A percentile compares a stretch with the other conserved stretches of the same genome.
Conservation (phyloP, 768 basidiomycete species). For the Russula sp. region DNA sequence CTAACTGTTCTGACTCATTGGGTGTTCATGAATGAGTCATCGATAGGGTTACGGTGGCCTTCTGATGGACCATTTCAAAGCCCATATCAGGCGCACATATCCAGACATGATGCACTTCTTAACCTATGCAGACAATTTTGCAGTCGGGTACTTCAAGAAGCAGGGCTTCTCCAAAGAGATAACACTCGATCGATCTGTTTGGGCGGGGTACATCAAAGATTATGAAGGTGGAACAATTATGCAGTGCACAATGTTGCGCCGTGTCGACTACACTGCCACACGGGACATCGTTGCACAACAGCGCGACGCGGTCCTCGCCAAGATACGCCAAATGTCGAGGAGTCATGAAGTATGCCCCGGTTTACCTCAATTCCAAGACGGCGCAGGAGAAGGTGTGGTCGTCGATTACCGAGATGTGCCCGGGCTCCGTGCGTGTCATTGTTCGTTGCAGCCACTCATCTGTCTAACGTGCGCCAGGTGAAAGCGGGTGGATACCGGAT, state of each 20-base stretch:
- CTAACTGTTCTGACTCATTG: not conserved
- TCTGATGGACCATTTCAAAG: constrained; percentile 98
- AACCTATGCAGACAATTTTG: constrained; percentile 98
- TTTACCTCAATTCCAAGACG: constrained; percentile 67
- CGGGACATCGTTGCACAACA: constrained; percentile 71
- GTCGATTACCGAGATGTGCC: constrained; percentile 81
- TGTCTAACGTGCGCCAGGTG: constrained; percentile 46
- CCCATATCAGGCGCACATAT: constrained; percentile 79
- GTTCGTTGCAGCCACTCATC: constrained; percentile 19
- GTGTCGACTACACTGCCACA: constrained; percentile 86
- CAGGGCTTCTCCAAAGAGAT: constrained; percentile 99
- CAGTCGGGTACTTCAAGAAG: constrained; percentile 98
- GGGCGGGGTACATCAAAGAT: constrained; percentile 99
- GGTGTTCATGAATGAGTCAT: constrained; percentile 7
- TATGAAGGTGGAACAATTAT: constrained; percentile 99
- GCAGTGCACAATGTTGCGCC: constrained; percentile 95
- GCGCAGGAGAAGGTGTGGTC: constrained; percentile 47
- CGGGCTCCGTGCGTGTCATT: constrained; percentile 63
- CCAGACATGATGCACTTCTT: constrained; percentile 91
- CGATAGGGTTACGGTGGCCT: constrained; percentile 92
- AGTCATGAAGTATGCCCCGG: constrained; percentile 87
- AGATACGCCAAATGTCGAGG: constrained; percentile 81
- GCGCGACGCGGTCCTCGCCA: constrained; percentile 83
- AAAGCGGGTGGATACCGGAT: constrained; percentile 89
- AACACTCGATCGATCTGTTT: constrained; percentile 80